Evolutionary conservation across 2,329 filamentous ascomycete genomes (phyloP).

Genomic region (Aspergillus felis): DNA sequence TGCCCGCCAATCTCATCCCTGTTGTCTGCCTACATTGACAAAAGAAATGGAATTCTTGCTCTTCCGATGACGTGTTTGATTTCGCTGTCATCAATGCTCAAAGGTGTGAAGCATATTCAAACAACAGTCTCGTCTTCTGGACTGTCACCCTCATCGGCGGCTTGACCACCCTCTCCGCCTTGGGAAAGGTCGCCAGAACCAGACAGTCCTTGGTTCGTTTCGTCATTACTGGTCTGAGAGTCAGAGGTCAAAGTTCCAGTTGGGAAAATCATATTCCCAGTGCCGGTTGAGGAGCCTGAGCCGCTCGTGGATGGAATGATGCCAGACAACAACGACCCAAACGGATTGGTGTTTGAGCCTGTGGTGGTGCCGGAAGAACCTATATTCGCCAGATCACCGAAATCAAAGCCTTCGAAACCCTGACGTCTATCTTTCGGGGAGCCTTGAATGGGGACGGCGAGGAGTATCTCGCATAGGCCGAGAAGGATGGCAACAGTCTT

Average conservation of each 20-base stretch:
- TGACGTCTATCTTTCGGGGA: not conserved
- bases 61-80: too few species aligned
- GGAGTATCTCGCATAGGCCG: not conserved
- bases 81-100: not conserved
- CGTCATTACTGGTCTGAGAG: not conserved
- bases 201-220: not conserved
- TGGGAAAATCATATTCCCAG: not conserved
- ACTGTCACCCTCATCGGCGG: not conserved
- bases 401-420: not conserved
- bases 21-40: not conserved
- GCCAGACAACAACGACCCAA: not conserved
- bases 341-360: too few species aligned
- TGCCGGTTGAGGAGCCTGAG: not conserved
- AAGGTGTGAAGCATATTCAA: not conserved
- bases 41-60: not conserved
- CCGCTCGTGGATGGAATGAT: not conserved
- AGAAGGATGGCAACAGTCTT: not conserved
- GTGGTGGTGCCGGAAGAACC: not conserved
- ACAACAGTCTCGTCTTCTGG: not conserved
- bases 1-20: too few species aligned
- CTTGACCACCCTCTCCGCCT: not conserved
- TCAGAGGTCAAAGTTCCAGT: not conserved
- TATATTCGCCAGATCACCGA: not conserved
- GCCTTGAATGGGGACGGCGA: not conserved
- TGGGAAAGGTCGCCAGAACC: not conserved